These are phyloP conservation scores for Fusarium udum DNA, from an alignment of 2,329 filamentous ascomycete species.

Conservation along the genomic window DNA sequence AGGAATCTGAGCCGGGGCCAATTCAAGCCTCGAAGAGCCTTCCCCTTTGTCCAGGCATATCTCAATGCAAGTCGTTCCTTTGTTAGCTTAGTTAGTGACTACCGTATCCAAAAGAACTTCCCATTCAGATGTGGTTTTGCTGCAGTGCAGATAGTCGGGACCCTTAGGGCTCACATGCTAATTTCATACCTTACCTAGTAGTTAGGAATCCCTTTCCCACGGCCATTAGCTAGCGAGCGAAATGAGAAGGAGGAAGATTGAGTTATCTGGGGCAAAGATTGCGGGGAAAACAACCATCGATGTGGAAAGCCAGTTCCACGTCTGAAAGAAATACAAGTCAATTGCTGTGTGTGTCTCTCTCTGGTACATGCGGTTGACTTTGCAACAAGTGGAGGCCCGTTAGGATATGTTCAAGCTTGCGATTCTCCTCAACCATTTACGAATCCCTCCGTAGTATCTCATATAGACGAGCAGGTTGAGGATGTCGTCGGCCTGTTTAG, in stretches of 20 bases:
- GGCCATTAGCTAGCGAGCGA: background rate
- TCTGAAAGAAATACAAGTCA: background rate
- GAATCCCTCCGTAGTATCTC: background rate
- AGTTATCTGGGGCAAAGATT: conserved; percentile 12
- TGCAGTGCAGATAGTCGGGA: background rate
- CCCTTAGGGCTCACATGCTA: conserved; percentile 15
- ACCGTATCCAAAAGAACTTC: background rate
- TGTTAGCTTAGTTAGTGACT: conserved; percentile 8
- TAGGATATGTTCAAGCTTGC: background rate
- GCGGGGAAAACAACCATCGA: conserved; percentile 20
- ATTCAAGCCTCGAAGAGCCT: background rate
- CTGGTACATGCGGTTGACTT: background rate
- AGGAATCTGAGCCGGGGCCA: conserved; percentile 19
- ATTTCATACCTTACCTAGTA: background rate
- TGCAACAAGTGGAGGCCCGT: conserved; percentile 1
- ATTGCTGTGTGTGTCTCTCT: background rate
- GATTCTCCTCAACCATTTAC: background rate
- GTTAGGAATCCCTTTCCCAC: background rate
- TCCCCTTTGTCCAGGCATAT: background rate
- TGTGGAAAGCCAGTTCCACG: background rate
- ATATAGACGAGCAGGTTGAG: background rate
- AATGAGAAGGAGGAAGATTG: conserved; percentile 7
- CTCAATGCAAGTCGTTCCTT: conserved; percentile 11
- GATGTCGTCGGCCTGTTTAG: conserved; percentile 3
- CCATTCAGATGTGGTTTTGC: background rate